Conservation (phyloP, 2,329 filamentous ascomycete species). For the Alternaria panax region DNA sequence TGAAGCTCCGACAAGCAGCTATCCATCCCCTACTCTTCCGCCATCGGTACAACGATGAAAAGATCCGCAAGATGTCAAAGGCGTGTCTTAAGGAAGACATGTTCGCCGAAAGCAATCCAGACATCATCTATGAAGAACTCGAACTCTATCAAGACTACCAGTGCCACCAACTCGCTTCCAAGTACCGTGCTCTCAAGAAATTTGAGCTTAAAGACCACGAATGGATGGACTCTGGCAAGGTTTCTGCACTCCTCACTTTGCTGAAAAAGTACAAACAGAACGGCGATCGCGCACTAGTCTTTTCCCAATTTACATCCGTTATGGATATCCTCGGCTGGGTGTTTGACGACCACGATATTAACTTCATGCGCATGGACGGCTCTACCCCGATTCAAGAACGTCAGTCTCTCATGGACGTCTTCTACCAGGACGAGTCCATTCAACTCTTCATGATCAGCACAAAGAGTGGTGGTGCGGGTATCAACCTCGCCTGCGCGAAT, state of each 20-base stretch:
- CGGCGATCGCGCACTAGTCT: constrained; percentile 87
- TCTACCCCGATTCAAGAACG: constrained; percentile 81
- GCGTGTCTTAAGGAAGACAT: constrained; percentile 75
- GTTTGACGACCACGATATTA: constrained; percentile 73
- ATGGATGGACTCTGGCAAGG: constrained; percentile 82
- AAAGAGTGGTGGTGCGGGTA: constrained; percentile 92
- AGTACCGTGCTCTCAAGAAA: constrained; percentile 61
- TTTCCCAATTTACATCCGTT: constrained; percentile 91
- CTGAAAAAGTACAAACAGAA: constrained; percentile 76
- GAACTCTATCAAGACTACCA: constrained; percentile 67
- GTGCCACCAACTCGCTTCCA: constrained; percentile 64
- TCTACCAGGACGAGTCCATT: constrained; percentile 77
- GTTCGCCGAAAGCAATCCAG: constrained; percentile 58
- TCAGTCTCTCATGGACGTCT: constrained; percentile 87
- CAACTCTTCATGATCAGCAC: constrained; percentile 93
- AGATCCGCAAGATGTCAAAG: constrained; percentile 77
- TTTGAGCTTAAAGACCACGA: constrained; percentile 67
- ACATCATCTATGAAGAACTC: constrained; percentile 63
- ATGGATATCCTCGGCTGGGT: constrained; percentile 90
- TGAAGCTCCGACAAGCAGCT: constrained; percentile 90
- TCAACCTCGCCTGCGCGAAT: constrained; percentile 94
- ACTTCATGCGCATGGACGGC: constrained; percentile 87
- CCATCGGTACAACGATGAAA: constrained; percentile 77
- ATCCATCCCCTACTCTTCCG: constrained; percentile 91
- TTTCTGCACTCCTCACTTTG: constrained; percentile 79